phyloP scores from a whole-genome alignment of 148 eudicot species.

The Vaccinium macrocarpon region DNA sequence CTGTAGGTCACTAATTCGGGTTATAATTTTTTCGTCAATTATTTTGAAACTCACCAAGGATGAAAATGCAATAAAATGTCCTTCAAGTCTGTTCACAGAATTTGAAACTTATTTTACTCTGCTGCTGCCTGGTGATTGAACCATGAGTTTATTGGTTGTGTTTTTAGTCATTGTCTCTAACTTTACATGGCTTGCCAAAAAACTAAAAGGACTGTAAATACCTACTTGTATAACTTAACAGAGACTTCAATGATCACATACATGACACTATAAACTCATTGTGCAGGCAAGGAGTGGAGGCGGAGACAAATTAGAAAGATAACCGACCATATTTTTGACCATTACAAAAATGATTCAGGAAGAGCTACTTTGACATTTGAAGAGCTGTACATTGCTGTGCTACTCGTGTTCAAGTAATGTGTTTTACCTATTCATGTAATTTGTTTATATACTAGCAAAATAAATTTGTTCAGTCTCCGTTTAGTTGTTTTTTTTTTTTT shows the following conservation, averaged over 20 bases:
- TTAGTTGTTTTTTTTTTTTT: background rate
- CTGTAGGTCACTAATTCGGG: background rate
- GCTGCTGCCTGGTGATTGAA: background rate
- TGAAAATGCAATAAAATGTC: background rate
- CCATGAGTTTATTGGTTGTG: background rate
- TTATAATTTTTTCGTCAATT: background rate
- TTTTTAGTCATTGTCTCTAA: conserved; percentile 1
- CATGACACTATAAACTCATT: background rate
- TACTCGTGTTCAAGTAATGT: conserved; percentile 80
- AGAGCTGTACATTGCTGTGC: conserved; percentile 82
- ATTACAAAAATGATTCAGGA: conserved; percentile 50
- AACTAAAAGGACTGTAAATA: background rate
- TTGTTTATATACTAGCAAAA: conserved; percentile 1
- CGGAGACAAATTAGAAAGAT: conserved; percentile 61
- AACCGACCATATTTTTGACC: conserved; percentile 66
- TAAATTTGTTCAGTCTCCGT: background rate
- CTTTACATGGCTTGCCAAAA: background rate
- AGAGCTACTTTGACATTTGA: conserved; percentile 57
- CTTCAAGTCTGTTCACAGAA: background rate
- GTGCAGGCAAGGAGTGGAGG: conserved; percentile 82
- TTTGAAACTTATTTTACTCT: background rate
- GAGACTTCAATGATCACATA: background rate
- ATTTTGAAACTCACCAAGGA: background rate
- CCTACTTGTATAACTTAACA: background rate
- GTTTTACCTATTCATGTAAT: conserved; percentile 5